A percentile compares a stretch with the other conserved stretches of the same genome.
Evolutionary conservation across 129 eudicot species (phyloP).

Genomic region (carrot (Daucus carota)): DNA sequence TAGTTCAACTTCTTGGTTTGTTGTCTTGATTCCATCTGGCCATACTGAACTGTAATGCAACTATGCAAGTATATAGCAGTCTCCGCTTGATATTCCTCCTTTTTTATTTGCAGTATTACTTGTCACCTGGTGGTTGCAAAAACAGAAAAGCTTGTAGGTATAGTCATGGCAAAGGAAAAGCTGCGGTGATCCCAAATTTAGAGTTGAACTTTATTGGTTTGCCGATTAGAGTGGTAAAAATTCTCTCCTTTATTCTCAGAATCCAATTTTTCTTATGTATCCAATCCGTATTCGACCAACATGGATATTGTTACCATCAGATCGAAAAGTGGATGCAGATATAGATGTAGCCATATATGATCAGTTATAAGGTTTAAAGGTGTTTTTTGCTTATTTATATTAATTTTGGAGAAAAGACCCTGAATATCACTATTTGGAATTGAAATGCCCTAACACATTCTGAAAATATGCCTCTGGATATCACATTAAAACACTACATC

Average conservation of each 20-base stretch:
- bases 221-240: conserved; percentile 75
- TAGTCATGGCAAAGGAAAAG: conserved; percentile 46
- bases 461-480: too few relatives aligned
- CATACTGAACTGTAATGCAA: too few relatives aligned
- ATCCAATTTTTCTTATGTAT: not conserved
- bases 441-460: too few relatives aligned
- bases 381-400: not conserved
- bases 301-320: not conserved
- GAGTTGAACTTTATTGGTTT: conserved; percentile 84
- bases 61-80: not conserved
- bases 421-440: too few relatives aligned
- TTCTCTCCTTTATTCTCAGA: not conserved
- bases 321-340: not conserved
- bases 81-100: not conserved
- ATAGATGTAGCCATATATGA: not conserved
- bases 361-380: not conserved
- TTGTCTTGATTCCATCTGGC: too few relatives aligned
- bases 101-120: conserved; percentile 61
- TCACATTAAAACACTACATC: too few relatives aligned
- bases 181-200: conserved; percentile 26
- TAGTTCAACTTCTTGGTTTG: too few relatives aligned
- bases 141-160: conserved; percentile 74
- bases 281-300: not conserved
- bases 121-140: conserved; percentile 78
- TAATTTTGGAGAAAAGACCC: too few relatives aligned